Percentiles rank a stretch among this genome's conserved stretches.
Conservation (phyloP, 805 yeast genomes). For the Hanseniaspora meyeri region DNA sequence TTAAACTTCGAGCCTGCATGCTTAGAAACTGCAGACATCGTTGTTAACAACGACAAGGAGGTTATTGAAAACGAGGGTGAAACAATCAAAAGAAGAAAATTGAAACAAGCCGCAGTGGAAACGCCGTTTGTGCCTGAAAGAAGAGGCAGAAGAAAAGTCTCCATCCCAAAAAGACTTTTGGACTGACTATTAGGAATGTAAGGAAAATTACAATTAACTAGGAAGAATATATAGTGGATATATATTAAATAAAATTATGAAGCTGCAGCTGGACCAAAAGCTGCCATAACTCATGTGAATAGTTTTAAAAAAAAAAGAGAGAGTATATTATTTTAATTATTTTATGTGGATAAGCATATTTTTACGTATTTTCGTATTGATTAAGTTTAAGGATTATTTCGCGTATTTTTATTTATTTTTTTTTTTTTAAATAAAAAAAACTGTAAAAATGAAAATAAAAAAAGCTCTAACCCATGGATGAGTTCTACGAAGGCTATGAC, state of each 20-base stretch:
- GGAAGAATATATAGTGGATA: background rate
- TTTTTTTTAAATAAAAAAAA: no score
- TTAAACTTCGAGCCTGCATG: slow-evolving; percentile 2
- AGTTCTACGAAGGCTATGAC: background rate
- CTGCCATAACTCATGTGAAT: background rate
- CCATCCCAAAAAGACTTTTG: slow-evolving; percentile 8
- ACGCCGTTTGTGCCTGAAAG: background rate
- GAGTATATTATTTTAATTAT: background rate
- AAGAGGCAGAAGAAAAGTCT: slow-evolving; percentile 8
- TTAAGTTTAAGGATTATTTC: no score
- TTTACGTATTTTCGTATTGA: background rate
- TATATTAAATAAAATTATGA: background rate
- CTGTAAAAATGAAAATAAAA: background rate
- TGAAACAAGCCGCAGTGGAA: background rate
- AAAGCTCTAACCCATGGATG: background rate
- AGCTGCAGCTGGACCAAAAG: background rate
- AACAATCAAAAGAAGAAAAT: background rate
- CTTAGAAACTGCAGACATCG: background rate
- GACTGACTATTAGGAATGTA: slow-evolving; percentile 5
- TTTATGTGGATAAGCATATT: background rate
- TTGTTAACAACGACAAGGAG: background rate
- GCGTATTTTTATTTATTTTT: no score
- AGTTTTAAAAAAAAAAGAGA: background rate
- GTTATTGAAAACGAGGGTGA: background rate
- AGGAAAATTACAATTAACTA: background rate